phyloP scores from a whole-genome alignment of 441 rosid species.

The Populus hybrid region DNA sequence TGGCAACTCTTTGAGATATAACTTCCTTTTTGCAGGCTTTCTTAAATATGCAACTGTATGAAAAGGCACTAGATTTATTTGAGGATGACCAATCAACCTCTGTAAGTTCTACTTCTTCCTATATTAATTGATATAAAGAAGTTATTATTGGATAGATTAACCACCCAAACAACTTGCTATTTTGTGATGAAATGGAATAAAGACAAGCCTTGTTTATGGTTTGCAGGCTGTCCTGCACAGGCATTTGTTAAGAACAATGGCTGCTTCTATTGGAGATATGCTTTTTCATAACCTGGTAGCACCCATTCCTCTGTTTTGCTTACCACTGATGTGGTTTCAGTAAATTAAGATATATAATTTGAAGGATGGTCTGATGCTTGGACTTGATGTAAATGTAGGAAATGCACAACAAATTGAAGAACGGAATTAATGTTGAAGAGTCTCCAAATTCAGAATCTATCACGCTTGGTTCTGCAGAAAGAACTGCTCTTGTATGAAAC shows the following conservation, averaged over 20 bases:
- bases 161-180: constrained; percentile 12
- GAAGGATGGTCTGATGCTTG: constrained; percentile 21
- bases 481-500: constrained; percentile 62
- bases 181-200: constrained; percentile 23
- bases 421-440: constrained; percentile 68
- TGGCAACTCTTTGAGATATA: constrained; percentile 9
- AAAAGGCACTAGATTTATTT: constrained; percentile 83
- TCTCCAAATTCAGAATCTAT: constrained; percentile 50
- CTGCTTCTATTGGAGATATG: constrained; percentile 62
- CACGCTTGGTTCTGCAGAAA: constrained; percentile 55
- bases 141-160: neutral
- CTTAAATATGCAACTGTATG: constrained; percentile 88
- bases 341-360: constrained; percentile 17
- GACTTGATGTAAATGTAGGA: constrained; percentile 45
- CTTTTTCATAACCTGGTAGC: constrained; percentile 75
- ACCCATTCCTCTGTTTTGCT: constrained; percentile 18
- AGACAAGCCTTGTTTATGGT: constrained; percentile 21
- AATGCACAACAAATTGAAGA: constrained; percentile 72
- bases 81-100: constrained; percentile 87
- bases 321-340: constrained; percentile 10
- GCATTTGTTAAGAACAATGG: constrained; percentile 86
- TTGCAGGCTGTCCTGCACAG: constrained; percentile 81
- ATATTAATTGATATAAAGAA: neutral
- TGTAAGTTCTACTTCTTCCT: constrained; percentile 48
- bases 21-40: constrained; percentile 57